Evolutionary conservation across 257 asterid genomes (phyloP), one percentile per base, ranked within the genome.

Genomic region (Solanum appendiculatum): DNA sequence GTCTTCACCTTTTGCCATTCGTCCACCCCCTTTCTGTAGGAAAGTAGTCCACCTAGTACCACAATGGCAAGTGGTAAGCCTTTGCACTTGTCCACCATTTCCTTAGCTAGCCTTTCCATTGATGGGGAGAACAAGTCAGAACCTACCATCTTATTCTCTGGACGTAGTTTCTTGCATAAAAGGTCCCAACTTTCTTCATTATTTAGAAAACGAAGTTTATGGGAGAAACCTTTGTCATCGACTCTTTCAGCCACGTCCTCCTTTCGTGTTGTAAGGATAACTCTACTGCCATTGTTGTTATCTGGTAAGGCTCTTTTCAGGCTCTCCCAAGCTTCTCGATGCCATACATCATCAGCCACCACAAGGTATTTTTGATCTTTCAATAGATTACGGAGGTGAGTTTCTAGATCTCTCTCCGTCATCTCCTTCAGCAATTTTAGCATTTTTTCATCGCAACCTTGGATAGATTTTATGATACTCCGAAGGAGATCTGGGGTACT

Each of bases 11-110:
- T 84, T 31, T 84, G 77, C 86, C 86, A 83, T 25, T 60, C 34
- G 0, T 83, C 77, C 7, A 51, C 42, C 23, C 31, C 46, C 4
- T 34, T 48, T 56, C 33, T 86, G 48, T 72, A 23, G 29, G 87
- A 86, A 21, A 73, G 69, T 27, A 86, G 21, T 37, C 88, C 84
- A 7, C 70, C 88, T 37, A 86, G 69, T 31, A 75, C 83, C 56
- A 86, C 84, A 60, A 86, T 86, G 1, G 88, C 84, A 48, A 86
- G 88, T 31, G 88, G 74, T 56, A 86, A 54, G 7, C 88, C 86
- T 31, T 44, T 31, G 58, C 86, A 77, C 40, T 86, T 86, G 5
- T 23, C 75, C 68, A 60, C 74, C 72, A 86, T 56, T 27, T 80
- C 85, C 66, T 5, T 18, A 16, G 34, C 85, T 40, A 77, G 69